phyloP scores from a whole-genome alignment of 2,329 filamentous ascomycete species.

The Sclerotinia glacialis region DNA sequence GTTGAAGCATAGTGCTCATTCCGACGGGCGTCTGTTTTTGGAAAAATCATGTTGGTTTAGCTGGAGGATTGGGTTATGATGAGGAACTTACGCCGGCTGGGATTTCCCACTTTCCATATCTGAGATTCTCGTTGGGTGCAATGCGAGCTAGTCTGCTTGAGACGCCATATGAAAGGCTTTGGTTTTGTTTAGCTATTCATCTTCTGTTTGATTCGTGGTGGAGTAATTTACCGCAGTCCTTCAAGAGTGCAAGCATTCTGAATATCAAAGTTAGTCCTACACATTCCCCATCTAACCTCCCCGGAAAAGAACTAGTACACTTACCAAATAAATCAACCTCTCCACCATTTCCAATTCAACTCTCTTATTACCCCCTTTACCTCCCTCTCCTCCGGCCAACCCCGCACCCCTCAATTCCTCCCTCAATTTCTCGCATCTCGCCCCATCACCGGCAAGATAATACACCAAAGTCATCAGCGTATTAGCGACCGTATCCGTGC shows the following conservation, averaged over 20 bases:
- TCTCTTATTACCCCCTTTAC: not conserved
- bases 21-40: constrained; percentile 27
- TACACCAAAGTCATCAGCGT: constrained; percentile 24
- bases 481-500: constrained; percentile 29
- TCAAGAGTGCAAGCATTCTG: constrained; percentile 9
- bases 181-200: not conserved
- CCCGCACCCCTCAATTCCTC: constrained; percentile 25
- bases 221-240: not conserved
- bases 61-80: not conserved
- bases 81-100: constrained; percentile 23
- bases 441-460: constrained; percentile 26
- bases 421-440: constrained; percentile 24
- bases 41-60: not conserved
- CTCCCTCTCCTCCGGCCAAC: not conserved
- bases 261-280: not conserved
- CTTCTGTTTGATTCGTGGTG: too few relatives aligned
- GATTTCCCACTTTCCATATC: constrained; percentile 26
- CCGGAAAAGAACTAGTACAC: not conserved
- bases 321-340: constrained; percentile 14
- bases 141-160: constrained; percentile 24
- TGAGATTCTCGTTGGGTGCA: constrained; percentile 22
- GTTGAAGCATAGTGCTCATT: constrained; percentile 31
- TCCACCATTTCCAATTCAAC: constrained; percentile 31
- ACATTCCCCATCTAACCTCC: not conserved
- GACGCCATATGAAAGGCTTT: constrained; percentile 26